Conservation (phyloP, 768 basidiomycete genomes). For the Clavaria fumosa region DNA sequence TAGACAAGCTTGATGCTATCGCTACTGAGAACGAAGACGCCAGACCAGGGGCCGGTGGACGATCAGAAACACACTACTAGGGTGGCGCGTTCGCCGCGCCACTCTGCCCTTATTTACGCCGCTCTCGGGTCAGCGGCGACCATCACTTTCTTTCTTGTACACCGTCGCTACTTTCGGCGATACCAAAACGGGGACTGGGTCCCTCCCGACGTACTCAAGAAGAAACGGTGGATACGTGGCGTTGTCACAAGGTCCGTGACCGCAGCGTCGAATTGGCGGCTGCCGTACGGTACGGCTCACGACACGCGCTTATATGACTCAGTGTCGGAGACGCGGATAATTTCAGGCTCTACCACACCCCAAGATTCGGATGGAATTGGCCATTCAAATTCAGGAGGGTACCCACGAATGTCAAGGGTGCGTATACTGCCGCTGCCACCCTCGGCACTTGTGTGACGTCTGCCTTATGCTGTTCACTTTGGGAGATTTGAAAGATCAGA, state of each 20-base stretch:
- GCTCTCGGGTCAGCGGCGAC: constrained; percentile 27
- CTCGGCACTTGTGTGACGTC: neutral
- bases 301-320: too few relatives aligned
- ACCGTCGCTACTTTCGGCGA: constrained; percentile 39
- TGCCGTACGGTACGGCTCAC: too few relatives aligned
- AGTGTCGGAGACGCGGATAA: constrained; percentile 84
- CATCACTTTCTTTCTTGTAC: constrained; percentile 21
- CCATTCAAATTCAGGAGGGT: constrained; percentile 55
- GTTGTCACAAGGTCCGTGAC: constrained; percentile 56
- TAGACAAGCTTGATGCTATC: too few relatives aligned
- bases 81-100: too few relatives aligned
- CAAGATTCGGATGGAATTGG: constrained; percentile 58
- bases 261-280: too few relatives aligned
- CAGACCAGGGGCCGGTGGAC: too few relatives aligned
- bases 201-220: constrained; percentile 41
- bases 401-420: constrained; percentile 46
- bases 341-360: constrained; percentile 79
- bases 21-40: too few relatives aligned
- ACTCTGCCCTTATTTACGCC: too few relatives aligned
- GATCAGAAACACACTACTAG: too few relatives aligned
- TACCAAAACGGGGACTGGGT: constrained; percentile 56
- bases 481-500: constrained; percentile 61
- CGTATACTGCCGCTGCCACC: neutral
- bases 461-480: too few relatives aligned
- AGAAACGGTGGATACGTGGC: constrained; percentile 60